These are phyloP conservation scores for Hypoxylon sp. DNA, from an alignment of 2,329 filamentous ascomycete species.

Conservation along the genomic window DNA sequence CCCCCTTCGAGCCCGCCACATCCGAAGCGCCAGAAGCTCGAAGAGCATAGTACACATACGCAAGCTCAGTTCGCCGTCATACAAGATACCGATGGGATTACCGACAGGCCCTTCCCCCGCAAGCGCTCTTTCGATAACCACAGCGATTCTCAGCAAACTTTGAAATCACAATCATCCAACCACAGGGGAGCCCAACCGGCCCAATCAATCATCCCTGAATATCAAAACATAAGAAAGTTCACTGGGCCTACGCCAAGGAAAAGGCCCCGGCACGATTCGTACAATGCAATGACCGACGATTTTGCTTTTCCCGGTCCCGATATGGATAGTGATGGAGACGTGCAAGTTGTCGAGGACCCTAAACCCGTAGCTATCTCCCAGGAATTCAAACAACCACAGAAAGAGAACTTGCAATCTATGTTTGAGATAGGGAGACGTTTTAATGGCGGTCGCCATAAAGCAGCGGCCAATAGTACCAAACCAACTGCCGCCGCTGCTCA, in stretches of 20 bases:
- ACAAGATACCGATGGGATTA: neutral
- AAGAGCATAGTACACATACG: conserved; percentile 35
- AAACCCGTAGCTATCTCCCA: neutral
- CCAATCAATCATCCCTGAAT: conserved; percentile 33
- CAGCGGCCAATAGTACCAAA: neutral
- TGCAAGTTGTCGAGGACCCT: conserved; percentile 23
- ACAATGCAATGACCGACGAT: neutral
- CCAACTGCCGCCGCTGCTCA: neutral
- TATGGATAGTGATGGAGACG: conserved; percentile 36
- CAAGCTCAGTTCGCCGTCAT: conserved; percentile 32
- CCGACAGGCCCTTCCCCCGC: conserved; percentile 23
- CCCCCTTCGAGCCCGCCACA: conserved; percentile 32
- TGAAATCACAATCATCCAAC: conserved; percentile 37
- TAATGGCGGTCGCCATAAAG: neutral
- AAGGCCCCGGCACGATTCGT: conserved; percentile 10
- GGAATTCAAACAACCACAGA: neutral
- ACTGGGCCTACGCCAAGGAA: conserved; percentile 8
- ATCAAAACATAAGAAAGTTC: conserved; percentile 16
- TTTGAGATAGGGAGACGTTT: conserved; percentile 3
- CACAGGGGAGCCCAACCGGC: conserved; percentile 22
- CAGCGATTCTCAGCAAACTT: conserved; percentile 44
- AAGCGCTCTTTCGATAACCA: conserved; percentile 44
- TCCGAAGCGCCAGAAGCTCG: conserved; percentile 47
- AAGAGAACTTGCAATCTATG: conserved; percentile 1
- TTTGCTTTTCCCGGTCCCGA: conserved; percentile 7